Evolutionary conservation across 2,329 filamentous ascomycete species (phyloP), one percentile per base, ranked within the genome.

Genomic region (Cordyceps cateniannulata): DNA sequence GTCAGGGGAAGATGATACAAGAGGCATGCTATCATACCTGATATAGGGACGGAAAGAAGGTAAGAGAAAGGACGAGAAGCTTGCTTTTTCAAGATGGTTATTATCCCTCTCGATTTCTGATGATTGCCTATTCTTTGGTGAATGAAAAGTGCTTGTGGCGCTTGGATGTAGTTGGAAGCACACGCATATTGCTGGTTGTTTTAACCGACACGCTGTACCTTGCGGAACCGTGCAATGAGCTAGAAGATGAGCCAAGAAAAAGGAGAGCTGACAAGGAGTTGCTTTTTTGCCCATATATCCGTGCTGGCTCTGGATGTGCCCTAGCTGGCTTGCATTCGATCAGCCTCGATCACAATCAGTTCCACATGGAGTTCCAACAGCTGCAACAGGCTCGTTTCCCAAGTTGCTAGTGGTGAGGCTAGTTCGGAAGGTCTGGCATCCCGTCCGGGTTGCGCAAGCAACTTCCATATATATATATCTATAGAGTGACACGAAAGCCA

Each of bases 241-340:
- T 6, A 35, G 24, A 51, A 22, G 8, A 18, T 10, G 20, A 22
- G 56, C 24, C 48, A 59, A 52, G 35, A 20, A 45, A 24, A 52
- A n/a, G n/a, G 14, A 35, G 18, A 51, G 22, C 20, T 18, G 16
- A 14, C n/a, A 20, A 6, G 16, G 24, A 10, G 18, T 53, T 47
- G 25, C 49, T 47, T 59, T n/a, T 53, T 52, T 24, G 49, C 25
- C 24, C 27, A 52, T 35, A 12, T 51, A 16, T 10, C 32, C 18
- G 35, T n/a, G 24, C 25, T 29, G 25, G 48, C 16, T 47, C 49
- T 40, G 45, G 24, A 25, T 20, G 48, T 44, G 49, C 57, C 48
- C 48, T 40, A 47, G 58, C 50, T 53, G 49, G 50, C 42, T 54
- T 40, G 49, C 50, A 24, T 40, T 60, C 29, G 50, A 60, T 60